phyloP scores from a whole-genome alignment of 768 basidiomycete species.

The Tylopilus balloui region DNA sequence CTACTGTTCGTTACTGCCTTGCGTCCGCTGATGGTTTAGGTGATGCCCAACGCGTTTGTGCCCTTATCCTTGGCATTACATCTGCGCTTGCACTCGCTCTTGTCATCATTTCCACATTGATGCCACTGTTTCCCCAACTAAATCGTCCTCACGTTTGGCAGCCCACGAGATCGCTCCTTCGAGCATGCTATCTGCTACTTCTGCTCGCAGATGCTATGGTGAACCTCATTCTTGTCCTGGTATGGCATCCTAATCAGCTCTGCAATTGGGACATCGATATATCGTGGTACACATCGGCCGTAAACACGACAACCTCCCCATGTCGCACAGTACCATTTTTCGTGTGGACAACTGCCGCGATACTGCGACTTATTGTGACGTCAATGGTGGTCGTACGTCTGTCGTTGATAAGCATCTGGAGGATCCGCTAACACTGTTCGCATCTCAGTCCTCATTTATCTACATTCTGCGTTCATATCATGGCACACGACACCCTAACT shows the following conservation, averaged over 20 bases:
- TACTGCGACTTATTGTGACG: slow-evolving; percentile 53
- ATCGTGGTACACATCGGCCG: slow-evolving; percentile 50
- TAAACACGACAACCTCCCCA: slow-evolving; percentile 12
- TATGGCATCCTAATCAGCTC: slow-evolving; percentile 49
- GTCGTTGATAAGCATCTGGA: neutral
- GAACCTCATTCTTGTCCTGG: slow-evolving; percentile 51
- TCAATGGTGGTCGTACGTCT: slow-evolving; percentile 48
- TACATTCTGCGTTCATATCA: slow-evolving; percentile 17
- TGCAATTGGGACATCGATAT: slow-evolving; percentile 66
- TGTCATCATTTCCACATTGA: slow-evolving; percentile 37
- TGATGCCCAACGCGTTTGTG: slow-evolving; percentile 36
- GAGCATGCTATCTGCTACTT: slow-evolving; percentile 41
- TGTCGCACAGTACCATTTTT: slow-evolving; percentile 35
- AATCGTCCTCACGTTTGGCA: slow-evolving; percentile 8
- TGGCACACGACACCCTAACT: slow-evolving; percentile 16
- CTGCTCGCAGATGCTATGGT: slow-evolving; percentile 49
- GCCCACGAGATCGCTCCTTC: slow-evolving; percentile 27
- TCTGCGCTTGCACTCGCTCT: slow-evolving; percentile 23
- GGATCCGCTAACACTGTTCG: slow-evolving; percentile 5
- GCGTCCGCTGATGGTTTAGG: slow-evolving; percentile 47
- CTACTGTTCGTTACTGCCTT: slow-evolving; percentile 59
- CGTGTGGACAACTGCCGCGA: slow-evolving; percentile 51
- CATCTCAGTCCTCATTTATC: slow-evolving; percentile 22
- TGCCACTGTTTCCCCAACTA: slow-evolving; percentile 34
- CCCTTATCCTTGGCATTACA: slow-evolving; percentile 25